Evolutionary conservation across 1,284 basidiomycete genomes (phyloP).

Genomic region (Cryptococcus sp.): DNA sequence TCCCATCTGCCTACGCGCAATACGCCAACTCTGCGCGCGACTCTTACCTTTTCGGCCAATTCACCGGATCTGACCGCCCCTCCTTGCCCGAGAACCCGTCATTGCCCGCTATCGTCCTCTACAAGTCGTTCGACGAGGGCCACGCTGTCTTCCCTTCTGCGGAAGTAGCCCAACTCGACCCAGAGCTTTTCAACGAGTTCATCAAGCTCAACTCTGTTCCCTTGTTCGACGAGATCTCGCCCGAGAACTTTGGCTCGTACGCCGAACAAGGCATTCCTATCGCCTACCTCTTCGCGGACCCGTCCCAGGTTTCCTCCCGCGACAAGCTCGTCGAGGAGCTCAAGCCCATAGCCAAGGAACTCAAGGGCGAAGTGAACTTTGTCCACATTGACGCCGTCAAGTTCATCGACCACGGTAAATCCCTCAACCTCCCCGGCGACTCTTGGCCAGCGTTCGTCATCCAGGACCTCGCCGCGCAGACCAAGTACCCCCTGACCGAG

Average conservation of each 20-base stretch:
- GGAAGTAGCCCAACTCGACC: conserved; percentile 58
- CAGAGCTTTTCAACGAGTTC: conserved; percentile 72
- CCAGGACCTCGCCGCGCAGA: conserved; percentile 78
- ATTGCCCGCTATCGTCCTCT: conserved; percentile 82
- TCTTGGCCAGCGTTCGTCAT: conserved; percentile 94
- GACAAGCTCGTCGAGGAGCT: conserved; percentile 69
- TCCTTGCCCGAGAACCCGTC: conserved; percentile 68
- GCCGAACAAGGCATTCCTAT: conserved; percentile 80
- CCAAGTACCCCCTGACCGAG: conserved; percentile 82
- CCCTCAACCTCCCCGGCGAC: conserved; percentile 75
- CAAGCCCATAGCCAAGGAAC: conserved; percentile 72
- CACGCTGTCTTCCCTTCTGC: conserved; percentile 67
- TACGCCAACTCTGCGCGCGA: conserved; percentile 88
- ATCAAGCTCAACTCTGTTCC: conserved; percentile 83
- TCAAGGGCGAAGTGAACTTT: conserved; percentile 91
- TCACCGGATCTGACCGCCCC: conserved; percentile 70
- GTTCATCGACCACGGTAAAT: conserved; percentile 94
- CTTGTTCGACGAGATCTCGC: conserved; percentile 86
- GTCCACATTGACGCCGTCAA: conserved; percentile 97
- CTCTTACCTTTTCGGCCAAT: conserved; percentile 86
- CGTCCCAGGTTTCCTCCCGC: conserved; percentile 61
- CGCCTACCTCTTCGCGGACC: conserved; percentile 93
- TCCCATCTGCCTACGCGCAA: conserved; percentile 71
- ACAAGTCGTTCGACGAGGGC: conserved; percentile 91
- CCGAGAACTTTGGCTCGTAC: conserved; percentile 91